Base-by-base conservation (phyloP, 805 yeast genomes). In the Candida alai region DNA sequence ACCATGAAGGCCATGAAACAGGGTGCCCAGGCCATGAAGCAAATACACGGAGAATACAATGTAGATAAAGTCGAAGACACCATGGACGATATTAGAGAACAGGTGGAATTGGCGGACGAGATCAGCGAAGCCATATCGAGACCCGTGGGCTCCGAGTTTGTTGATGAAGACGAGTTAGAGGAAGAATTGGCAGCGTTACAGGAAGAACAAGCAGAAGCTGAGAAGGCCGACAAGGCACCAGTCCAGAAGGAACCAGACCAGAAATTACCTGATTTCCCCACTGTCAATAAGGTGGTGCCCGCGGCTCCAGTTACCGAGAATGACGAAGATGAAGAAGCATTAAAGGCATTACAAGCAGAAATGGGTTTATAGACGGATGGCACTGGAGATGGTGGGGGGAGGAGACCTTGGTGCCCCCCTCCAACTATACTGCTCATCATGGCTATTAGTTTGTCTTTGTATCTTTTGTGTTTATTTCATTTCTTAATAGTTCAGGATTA, bases 1-100 rank as follows among this genome's bases (percentile, higher is more conserved):
- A 93, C 98, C 20, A 85, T 93, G 96, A 87, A 87, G 73, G 96
- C 95, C 34, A 93, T 93, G 97, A 84, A 90, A 62, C 95, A 87
- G 59, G 97, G 97, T 40, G 95, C 98, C 4, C 74, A 75, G 55
- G 97, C 97, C 26, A 87, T 93, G 96, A 88, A 89, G 58, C 84
- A 83, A 52, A 90, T 93, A 52, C 97, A 93, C 60, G 89, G 88
- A 44, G 95, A 88, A 52, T 79, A 93, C 68, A 82, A 93, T 56
- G 87, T 93, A 41, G 98, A 93, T 61, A 89, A 88, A 68, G 97
- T 93, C 27, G 98, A 93, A 57, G 84, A 81, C 49, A 90, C 97
- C 6, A 90, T 93, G 97, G 98, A 93, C 59, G 96, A 90, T 42
- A 87, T 94, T 43, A 78, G 97, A 48, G 98, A 93, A 57, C 97